Conservation (phyloP, 2,329 filamentous ascomycete species). For the Neurospora sp. region DNA sequence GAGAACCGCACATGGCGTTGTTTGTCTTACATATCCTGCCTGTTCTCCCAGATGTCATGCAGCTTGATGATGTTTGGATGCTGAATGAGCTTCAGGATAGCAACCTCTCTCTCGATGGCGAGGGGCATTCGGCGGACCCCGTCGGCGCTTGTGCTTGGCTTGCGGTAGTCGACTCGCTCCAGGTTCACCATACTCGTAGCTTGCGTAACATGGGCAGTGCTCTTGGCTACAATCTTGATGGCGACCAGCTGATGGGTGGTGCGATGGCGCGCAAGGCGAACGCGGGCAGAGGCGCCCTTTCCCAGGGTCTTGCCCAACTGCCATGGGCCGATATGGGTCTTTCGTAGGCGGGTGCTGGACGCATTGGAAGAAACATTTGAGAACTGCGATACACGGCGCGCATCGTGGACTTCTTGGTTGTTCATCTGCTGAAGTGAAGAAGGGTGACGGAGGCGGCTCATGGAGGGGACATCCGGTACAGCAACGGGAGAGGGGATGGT, state of each 20-base stretch:
- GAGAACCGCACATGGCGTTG: slow-evolving; percentile 8
- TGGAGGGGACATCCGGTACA: background rate
- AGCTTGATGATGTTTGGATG: slow-evolving; percentile 91
- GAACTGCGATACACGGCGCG: slow-evolving; percentile 29
- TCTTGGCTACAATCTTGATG: slow-evolving; percentile 90
- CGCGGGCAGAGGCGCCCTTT: slow-evolving; percentile 79
- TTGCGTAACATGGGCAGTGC: slow-evolving; percentile 67
- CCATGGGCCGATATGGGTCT: slow-evolving; percentile 87
- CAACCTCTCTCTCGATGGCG: slow-evolving; percentile 87
- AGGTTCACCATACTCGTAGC: slow-evolving; percentile 79
- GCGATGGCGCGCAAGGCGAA: slow-evolving; percentile 74
- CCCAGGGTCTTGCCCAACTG: slow-evolving; percentile 82
- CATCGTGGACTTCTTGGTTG: slow-evolving; percentile 11
- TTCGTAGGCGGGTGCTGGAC: slow-evolving; percentile 27
- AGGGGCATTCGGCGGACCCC: slow-evolving; percentile 68
- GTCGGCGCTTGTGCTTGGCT: slow-evolving; percentile 36
- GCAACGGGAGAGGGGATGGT: background rate
- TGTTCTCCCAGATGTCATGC: slow-evolving; percentile 97
- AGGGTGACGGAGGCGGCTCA: background rate
- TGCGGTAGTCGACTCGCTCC: slow-evolving; percentile 58
- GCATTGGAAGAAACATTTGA: slow-evolving; percentile 27
- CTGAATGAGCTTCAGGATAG: slow-evolving; percentile 92
- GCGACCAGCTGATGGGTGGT: slow-evolving; percentile 73
- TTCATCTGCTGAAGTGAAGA: background rate
- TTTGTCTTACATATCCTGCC: slow-evolving; percentile 71